Evolutionary conservation across 1,284 basidiomycete species (phyloP), one percentile per base, ranked within the genome.

Genomic region (Cryptococcus sp.): DNA sequence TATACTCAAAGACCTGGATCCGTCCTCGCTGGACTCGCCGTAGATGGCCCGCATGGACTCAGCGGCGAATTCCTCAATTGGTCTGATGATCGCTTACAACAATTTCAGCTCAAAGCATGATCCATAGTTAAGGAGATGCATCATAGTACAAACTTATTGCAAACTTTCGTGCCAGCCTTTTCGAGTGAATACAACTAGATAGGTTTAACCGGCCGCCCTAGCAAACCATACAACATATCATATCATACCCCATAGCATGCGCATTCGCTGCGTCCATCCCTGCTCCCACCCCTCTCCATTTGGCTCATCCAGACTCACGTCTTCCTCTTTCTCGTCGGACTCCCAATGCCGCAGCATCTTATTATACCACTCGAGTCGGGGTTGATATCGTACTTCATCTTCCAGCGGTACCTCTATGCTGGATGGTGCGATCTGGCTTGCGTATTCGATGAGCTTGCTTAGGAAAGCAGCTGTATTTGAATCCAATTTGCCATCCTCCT

Each of bases 51-150:
- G 1, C 51, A 58, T 3, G 65, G 74, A 11, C 60, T 77, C 22
- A 79, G 73, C 8, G 83, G 83, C n/a, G 70, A 77, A 47, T 84
- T 82, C 53, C 61, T 82, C 48, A 77, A 78, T 53, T 84, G 82
- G 81, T 77, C 71, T 23, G 76, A 78, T 39, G 75, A 75, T 48
- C 59, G 72, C 5, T 63, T 77, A 19, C 19, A 57, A 41, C 19
- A 42, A 16, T 55, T 55, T 43, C 39, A 51, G 8, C 30, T 35
- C 2, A 35, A 35, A 48, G 35, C 25, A 16, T 53, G 42, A 45
- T 45, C 30, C 10, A 35, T 35, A 54, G 45, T 48, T 15, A 11
- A 39, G 35, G 39, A 19, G 49, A 19, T 38, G 42, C 16, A 13
- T 16, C 16, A 15, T 8, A 8, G 3, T 45, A 45, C 22, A n/a